These are phyloP conservation scores for Ophiostoma ulmi DNA, from an alignment of 2,329 filamentous ascomycete species.

Conservation along the genomic window DNA sequence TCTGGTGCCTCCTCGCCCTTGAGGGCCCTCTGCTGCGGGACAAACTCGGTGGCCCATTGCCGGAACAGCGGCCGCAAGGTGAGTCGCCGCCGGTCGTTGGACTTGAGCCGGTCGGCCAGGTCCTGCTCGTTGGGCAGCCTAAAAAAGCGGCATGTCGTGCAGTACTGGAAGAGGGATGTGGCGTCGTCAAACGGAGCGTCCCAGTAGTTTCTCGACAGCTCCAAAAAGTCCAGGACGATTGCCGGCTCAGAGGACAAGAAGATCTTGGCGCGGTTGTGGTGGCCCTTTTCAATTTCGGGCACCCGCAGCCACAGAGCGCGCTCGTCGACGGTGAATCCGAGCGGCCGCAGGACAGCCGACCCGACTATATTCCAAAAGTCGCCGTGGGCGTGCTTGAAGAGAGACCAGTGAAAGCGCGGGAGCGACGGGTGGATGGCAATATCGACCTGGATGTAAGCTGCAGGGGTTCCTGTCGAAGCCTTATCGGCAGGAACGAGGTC, in stretches of 20 bases:
- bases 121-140: slow-evolving; percentile 36
- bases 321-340: slow-evolving; percentile 63
- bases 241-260: slow-evolving; percentile 55
- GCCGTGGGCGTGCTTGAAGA: slow-evolving; percentile 67
- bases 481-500: slow-evolving; percentile 20
- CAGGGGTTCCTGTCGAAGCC: background rate
- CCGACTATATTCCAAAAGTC: slow-evolving; percentile 64
- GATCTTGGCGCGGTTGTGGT: slow-evolving; percentile 55
- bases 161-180: slow-evolving; percentile 59
- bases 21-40: slow-evolving; percentile 40
- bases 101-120: slow-evolving; percentile 31
- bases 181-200: slow-evolving; percentile 49
- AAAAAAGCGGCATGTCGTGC: slow-evolving; percentile 55
- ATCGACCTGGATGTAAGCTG: slow-evolving; percentile 61
- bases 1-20: background rate
- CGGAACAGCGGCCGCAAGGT: slow-evolving; percentile 52
- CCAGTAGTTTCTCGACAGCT: slow-evolving; percentile 46
- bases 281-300: slow-evolving; percentile 57
- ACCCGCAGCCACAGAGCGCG: slow-evolving; percentile 60
- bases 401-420: slow-evolving; percentile 52
- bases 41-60: slow-evolving; percentile 58
- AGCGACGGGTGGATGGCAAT: slow-evolving; percentile 49
- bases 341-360: slow-evolving; percentile 56
- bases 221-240: slow-evolving; percentile 58
- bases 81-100: slow-evolving; percentile 55